Percentiles rank a stretch among this genome's conserved stretches.
phyloP scores from a whole-genome alignment of 441 rosid genomes.

The Aquilaria agallochum region DNA sequence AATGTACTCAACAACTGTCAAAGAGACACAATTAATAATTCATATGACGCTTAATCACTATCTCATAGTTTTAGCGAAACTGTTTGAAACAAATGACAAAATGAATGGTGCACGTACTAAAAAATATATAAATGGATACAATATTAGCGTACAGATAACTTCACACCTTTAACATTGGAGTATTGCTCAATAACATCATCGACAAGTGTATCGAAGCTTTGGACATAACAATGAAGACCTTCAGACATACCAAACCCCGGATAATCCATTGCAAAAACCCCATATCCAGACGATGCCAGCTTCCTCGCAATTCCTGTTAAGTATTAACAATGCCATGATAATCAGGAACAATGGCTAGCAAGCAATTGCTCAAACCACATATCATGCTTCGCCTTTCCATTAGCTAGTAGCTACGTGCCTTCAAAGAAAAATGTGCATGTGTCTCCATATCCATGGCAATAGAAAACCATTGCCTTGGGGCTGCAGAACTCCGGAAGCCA shows the following conservation, averaged over 20 bases:
- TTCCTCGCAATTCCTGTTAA: conserved; percentile 75
- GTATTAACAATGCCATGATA: conserved; percentile 24
- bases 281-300: conserved; percentile 76
- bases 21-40: too few relatives aligned
- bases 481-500: conserved; percentile 73
- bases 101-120: neutral
- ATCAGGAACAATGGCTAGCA: conserved; percentile 2
- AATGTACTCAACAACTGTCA: too few relatives aligned
- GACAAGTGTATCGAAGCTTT: conserved; percentile 67
- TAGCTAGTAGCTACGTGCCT: conserved; percentile 46
- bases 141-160: neutral
- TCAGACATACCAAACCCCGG: conserved; percentile 94
- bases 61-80: neutral
- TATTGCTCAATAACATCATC: conserved; percentile 78
- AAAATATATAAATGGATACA: neutral
- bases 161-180: conserved; percentile 65
- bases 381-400: conserved; percentile 2
- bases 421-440: conserved; percentile 92
- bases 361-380: neutral
- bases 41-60: neutral
- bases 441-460: conserved; percentile 97
- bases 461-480: conserved; percentile 75
- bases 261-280: conserved; percentile 92
- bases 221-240: conserved; percentile 75
- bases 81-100: neutral